These are phyloP conservation scores for Bipolaris sorokiniana DNA, from an alignment of 2,329 filamentous ascomycete species.

Conservation along the genomic window DNA sequence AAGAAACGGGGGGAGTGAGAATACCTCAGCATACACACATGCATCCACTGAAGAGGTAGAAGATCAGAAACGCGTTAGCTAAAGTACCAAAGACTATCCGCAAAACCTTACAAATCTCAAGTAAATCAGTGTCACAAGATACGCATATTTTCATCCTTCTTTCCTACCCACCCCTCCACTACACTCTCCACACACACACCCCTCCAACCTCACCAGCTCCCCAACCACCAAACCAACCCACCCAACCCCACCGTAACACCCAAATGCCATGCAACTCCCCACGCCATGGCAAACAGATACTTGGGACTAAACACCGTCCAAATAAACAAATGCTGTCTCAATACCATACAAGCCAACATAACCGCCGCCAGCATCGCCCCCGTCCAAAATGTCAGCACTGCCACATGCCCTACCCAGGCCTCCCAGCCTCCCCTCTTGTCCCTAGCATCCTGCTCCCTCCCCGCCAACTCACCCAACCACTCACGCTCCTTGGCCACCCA, in stretches of 20 bases:
- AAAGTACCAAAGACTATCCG: not conserved
- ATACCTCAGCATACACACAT: not conserved
- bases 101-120: not conserved
- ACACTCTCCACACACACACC: not conserved
- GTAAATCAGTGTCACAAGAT: not conserved
- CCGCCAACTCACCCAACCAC: constrained; percentile 30
- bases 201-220: constrained; percentile 30
- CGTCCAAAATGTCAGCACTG: constrained; percentile 73
- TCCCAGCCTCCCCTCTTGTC: constrained; percentile 13
- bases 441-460: constrained; percentile 20
- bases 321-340: constrained; percentile 92
- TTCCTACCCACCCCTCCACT: too few species aligned
- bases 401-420: constrained; percentile 57
- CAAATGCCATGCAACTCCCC: constrained; percentile 83
- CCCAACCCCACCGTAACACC: constrained; percentile 48
- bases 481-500: constrained; percentile 42
- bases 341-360: constrained; percentile 84
- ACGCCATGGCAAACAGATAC: constrained; percentile 89
- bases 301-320: constrained; percentile 99
- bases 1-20: not conserved
- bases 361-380: constrained; percentile 71
- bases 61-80: not conserved
- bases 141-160: not conserved
- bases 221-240: constrained; percentile 42
- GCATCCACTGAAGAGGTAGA: not conserved